Percentiles rank a stretch among this genome's conserved stretches.
Evolutionary conservation across 441 rosid species (phyloP).

Genomic region (Iberis amara): DNA sequence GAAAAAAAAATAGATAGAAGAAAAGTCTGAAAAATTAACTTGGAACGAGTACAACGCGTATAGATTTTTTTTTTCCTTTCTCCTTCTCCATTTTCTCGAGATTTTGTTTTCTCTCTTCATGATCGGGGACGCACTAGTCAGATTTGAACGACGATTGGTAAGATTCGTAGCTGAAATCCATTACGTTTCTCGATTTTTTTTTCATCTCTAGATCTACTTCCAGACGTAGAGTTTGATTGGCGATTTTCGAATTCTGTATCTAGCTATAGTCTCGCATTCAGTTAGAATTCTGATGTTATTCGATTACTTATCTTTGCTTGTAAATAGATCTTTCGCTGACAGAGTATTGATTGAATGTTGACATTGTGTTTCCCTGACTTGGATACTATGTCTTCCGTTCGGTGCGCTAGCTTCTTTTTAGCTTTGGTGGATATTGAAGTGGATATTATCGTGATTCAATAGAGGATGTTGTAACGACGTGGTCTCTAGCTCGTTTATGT

Average conservation of each 20-base stretch:
- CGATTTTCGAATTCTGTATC: not conserved
- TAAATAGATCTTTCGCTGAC: conserved; percentile 19
- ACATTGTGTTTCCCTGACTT: conserved; percentile 17
- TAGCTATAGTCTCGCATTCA: conserved; percentile 5
- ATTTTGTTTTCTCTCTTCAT: conserved; percentile 20
- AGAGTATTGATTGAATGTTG: conserved; percentile 17
- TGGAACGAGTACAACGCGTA: conserved; percentile 21
- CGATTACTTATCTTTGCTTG: conserved; percentile 14
- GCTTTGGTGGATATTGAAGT: not conserved
- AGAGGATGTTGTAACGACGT: not conserved
- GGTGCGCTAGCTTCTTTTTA: conserved; percentile 1
- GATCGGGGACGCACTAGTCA: conserved; percentile 20
- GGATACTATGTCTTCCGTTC: conserved; percentile 4
- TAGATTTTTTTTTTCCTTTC: not conserved
- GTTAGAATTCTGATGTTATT: conserved; percentile 14
- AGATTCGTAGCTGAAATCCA: conserved; percentile 20
- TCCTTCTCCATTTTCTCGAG: conserved; percentile 18
- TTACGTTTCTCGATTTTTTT: conserved; percentile 7
- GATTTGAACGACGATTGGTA: conserved; percentile 25
- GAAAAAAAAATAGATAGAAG: conserved; percentile 7
- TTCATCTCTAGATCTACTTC: conserved; percentile 29
- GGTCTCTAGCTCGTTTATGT: conserved; percentile 10
- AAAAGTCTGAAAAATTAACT: conserved; percentile 25
- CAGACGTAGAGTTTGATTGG: conserved; percentile 15
- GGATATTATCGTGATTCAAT: conserved; percentile 1